phyloP scores from a whole-genome alignment of 1,284 basidiomycete species.

The Puccinia polysora region DNA sequence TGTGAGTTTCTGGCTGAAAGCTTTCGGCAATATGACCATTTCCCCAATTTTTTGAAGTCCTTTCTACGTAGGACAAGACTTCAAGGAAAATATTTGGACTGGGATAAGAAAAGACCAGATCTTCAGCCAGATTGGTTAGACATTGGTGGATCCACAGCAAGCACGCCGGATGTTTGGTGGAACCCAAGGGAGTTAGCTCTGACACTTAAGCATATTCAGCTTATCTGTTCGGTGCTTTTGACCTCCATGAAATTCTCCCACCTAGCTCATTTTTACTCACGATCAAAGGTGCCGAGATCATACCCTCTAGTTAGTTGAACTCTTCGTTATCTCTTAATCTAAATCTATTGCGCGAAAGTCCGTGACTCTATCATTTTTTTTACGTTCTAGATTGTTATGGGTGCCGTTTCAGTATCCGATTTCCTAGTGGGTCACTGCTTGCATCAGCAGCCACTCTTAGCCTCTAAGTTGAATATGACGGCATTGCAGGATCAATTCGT shows the following conservation, averaged over 20 bases:
- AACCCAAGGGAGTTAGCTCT: slow-evolving; percentile 16
- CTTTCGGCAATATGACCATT: background rate
- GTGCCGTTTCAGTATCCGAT: slow-evolving; percentile 19
- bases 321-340: background rate
- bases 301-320: slow-evolving; percentile 12
- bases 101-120: slow-evolving; percentile 24
- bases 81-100: slow-evolving; percentile 21
- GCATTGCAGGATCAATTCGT: slow-evolving; percentile 29
- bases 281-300: slow-evolving; percentile 37
- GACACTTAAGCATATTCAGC: too few species aligned
- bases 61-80: slow-evolving; percentile 20
- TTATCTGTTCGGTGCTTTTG: background rate
- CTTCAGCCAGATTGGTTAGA: slow-evolving; percentile 26
- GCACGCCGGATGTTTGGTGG: slow-evolving; percentile 28
- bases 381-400: slow-evolving; percentile 15
- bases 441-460: background rate
- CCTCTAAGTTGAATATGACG: background rate
- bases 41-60: background rate
- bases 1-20: background rate
- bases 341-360: background rate
- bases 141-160: background rate
- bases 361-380: background rate
- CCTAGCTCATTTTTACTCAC: slow-evolving; percentile 38
- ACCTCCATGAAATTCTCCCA: background rate
- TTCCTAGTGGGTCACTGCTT: slow-evolving; percentile 23